Evolutionary conservation across 371 early-diverging fungal genomes (phyloP), one percentile per base, ranked within the genome.

Genomic region (Haplosporangium sp.): DNA sequence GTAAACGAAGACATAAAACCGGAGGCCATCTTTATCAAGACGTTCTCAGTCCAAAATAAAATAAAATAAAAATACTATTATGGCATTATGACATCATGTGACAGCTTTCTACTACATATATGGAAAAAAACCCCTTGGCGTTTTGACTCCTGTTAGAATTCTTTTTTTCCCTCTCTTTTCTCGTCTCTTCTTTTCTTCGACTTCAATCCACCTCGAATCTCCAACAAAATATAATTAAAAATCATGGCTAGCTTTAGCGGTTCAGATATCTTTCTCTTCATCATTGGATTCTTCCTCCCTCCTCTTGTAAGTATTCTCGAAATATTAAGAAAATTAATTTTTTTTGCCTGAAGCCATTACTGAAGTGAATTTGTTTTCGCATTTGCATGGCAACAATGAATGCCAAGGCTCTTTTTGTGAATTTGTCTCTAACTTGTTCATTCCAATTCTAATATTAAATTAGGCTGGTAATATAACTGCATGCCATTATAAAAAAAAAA

Each of bases 201-300:
- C 45, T 9, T 13, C 27, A 17, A 10, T 17, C 34, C 34, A 15
- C 39, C 55, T 27, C 35, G 27, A 61, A 42, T 55, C 20, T 27
- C 6, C 40, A 20, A 17, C 19, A 66, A 20, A 40, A 13, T 39
- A 42, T 6, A 19, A 61, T 19, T 38, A 15, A 37, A 56, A 10
- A 39, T 2, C 20, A 75, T 76, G 76, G 64, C 20, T 45, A 65
- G 44, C 63, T 71, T 76, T 56, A 70, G 63, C 59, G 76, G 64
- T 38, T 27, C 71, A 1, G 76, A 76, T 58, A 76, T 76, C 61
- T 71, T 76, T 9, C 76, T 76, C 63, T 60, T 76, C 38, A 27
- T 76, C 40, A 55, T 71, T 37, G 76, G 67, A 52, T 76, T 76
- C 67, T 76, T 76, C 62, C 59, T 74, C 39, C 75, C 75, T 42